Percentiles rank a stretch among this genome's conserved stretches.
These are phyloP conservation scores for Suillus occidentalis DNA, from an alignment of 768 basidiomycete species.

Conservation along the genomic window DNA sequence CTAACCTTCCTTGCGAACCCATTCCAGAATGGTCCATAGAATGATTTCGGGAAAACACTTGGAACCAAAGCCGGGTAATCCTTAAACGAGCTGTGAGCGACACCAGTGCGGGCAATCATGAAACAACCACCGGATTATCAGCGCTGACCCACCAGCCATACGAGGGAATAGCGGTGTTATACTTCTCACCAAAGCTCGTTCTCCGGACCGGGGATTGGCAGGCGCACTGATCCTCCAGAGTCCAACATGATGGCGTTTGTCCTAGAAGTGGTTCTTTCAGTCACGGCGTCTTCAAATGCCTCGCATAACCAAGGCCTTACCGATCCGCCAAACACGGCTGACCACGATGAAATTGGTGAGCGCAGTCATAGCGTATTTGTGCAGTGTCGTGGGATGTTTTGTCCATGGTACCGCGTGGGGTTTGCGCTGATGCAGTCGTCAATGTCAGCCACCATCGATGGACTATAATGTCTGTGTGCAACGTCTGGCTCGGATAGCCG, in stretches of 20 bases:
- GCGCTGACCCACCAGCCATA: conserved; percentile 6
- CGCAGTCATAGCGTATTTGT: neutral
- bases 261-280: neutral
- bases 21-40: neutral
- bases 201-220: neutral
- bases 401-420: neutral
- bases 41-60: conserved; percentile 3
- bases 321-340: neutral
- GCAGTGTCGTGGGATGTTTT: neutral
- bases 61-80: neutral
- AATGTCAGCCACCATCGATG: neutral
- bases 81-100: neutral
- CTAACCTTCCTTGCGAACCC: conserved; percentile 4
- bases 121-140: conserved; percentile 23
- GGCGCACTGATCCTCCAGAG: neutral
- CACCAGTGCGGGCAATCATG: conserved; percentile 9
- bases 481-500: neutral
- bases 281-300: neutral
- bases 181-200: neutral
- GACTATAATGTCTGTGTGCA: no score
- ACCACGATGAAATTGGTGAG: neutral
- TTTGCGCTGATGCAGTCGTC: neutral
- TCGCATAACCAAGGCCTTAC: neutral
- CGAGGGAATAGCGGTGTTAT: neutral
- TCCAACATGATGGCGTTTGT: neutral